A percentile compares a stretch with the other conserved stretches of the same genome.
Conservation (phyloP, 2,329 filamentous ascomycete species). For the Pyrenophora tritici-repentis region DNA sequence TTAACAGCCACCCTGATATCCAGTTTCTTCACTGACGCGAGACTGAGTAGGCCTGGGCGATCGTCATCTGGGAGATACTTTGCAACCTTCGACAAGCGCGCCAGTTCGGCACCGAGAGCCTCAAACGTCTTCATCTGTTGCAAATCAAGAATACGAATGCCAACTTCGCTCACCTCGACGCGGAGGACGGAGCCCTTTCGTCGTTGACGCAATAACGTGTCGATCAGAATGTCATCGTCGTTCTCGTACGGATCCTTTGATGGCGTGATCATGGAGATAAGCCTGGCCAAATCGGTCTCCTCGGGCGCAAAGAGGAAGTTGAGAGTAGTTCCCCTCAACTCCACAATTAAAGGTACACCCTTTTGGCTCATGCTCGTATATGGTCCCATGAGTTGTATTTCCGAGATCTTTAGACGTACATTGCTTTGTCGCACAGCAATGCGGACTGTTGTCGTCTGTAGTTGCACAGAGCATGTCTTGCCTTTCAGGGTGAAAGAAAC, state of each 20-base stretch:
- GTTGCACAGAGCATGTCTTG: constrained; percentile 71
- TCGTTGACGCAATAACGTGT: constrained; percentile 84
- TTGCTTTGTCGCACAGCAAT: constrained; percentile 74
- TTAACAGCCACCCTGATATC: constrained; percentile 67
- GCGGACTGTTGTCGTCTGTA: constrained; percentile 83
- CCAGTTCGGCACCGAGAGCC: constrained; percentile 75
- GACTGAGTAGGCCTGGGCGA: constrained; percentile 80
- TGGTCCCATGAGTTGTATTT: constrained; percentile 75
- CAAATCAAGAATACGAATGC: constrained; percentile 65
- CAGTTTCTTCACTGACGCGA: constrained; percentile 69
- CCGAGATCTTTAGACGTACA: constrained; percentile 74
- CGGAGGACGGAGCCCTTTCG: constrained; percentile 84
- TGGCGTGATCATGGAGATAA: constrained; percentile 86
- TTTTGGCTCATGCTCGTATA: constrained; percentile 59
- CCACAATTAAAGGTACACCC: constrained; percentile 65
- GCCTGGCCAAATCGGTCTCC: constrained; percentile 77
- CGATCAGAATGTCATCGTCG: constrained; percentile 92
- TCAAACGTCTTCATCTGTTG: constrained; percentile 70
- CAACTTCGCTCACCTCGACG: constrained; percentile 67
- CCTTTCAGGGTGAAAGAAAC: constrained; percentile 77
- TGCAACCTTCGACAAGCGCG: constrained; percentile 81
- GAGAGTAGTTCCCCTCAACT: constrained; percentile 68
- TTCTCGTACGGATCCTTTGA: constrained; percentile 88
- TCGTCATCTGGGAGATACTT: constrained; percentile 98
- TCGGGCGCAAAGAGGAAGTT: constrained; percentile 75